phyloP scores from a whole-genome alignment of 2,329 filamentous ascomycete species.

The Septoria petroselini region DNA sequence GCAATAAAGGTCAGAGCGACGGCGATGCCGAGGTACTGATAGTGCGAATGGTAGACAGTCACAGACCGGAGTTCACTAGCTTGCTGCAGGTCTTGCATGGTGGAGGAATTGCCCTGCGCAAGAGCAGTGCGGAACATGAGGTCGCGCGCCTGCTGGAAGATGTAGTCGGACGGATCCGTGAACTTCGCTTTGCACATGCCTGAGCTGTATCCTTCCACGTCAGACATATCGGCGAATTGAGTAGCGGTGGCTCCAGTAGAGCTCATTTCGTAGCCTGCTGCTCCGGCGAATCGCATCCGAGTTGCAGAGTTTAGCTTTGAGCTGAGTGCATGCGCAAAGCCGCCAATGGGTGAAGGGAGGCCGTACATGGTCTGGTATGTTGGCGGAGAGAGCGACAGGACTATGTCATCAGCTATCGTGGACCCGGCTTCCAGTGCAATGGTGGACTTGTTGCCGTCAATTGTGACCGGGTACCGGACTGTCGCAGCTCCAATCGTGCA shows the following conservation, averaged over 20 bases:
- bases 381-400: conserved; percentile 5
- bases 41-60: conserved; percentile 16
- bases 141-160: conserved; percentile 19
- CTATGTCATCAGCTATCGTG: conserved; percentile 1
- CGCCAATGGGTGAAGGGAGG: conserved; percentile 14
- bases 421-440: conserved; percentile 11
- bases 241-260: conserved; percentile 13
- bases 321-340: conserved; percentile 18
- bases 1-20: conserved; percentile 17
- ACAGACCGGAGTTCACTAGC: conserved; percentile 11
- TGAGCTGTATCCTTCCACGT: conserved; percentile 10
- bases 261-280: conserved; percentile 18
- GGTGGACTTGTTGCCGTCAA: conserved; percentile 22
- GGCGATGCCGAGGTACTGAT: conserved; percentile 13
- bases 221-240: conserved; percentile 17
- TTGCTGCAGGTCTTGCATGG: conserved; percentile 6
- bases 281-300: conserved; percentile 15
- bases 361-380: conserved; percentile 19
- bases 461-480: conserved; percentile 17
- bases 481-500: conserved; percentile 20
- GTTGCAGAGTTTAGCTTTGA: conserved; percentile 18
- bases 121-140: conserved; percentile 24
- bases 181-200: conserved; percentile 19
- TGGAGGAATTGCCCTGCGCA: conserved; percentile 18
- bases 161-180: conserved; percentile 14